These are phyloP conservation scores for Tritrichomonas musculus DNA, from an alignment of 208 protist species.

Conservation along the genomic window DNA sequence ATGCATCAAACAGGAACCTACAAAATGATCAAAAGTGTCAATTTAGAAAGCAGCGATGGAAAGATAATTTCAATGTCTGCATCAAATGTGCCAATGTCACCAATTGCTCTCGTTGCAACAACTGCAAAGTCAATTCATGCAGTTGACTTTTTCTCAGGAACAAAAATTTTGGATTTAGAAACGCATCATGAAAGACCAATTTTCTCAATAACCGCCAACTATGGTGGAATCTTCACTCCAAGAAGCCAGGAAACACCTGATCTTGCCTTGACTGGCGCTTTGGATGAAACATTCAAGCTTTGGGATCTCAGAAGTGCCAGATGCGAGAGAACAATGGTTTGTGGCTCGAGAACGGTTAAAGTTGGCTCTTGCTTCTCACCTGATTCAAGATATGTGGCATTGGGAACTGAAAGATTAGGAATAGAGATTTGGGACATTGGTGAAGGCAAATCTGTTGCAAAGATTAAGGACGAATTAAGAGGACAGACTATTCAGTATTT, in stretches of 20 bases:
- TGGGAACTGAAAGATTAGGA: not conserved
- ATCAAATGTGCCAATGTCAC: not conserved
- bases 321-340: constrained; percentile 11
- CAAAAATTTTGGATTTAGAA: not conserved
- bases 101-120: not conserved
- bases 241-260: not conserved
- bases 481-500: not conserved
- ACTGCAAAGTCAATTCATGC: not conserved
- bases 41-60: not conserved
- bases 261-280: not conserved
- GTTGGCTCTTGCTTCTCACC: not conserved
- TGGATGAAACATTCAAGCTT: not conserved
- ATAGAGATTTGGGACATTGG: constrained; percentile 11
- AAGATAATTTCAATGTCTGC: constrained; percentile 9
- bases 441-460: not conserved
- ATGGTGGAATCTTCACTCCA: constrained; percentile 3
- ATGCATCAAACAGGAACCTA: constrained; percentile 26
- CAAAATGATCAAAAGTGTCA: not conserved
- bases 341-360: not conserved
- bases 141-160: not conserved
- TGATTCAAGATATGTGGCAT: not conserved
- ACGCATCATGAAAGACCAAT: not conserved
- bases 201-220: not conserved
- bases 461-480: not conserved
- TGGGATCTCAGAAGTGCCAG: constrained; percentile 3